Base-by-base conservation (phyloP, 1,284 basidiomycete genomes). In the Trametes polyzona region DNA sequence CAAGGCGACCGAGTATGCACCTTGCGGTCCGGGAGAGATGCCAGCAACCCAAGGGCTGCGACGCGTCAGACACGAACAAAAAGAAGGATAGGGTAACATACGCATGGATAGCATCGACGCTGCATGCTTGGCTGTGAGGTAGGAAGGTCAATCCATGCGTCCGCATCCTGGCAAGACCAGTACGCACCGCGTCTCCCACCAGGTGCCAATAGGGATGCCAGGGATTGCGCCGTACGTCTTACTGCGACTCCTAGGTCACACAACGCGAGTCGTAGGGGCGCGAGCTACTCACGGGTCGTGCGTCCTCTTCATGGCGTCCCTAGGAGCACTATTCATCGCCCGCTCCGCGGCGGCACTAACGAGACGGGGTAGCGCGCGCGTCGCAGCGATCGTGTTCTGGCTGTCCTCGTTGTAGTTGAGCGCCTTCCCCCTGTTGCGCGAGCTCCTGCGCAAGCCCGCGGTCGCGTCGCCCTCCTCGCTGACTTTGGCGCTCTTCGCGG, bases 1-100 rank as follows among this genome's bases (percentile, higher is more conserved):
- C 7, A 95, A 78, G 2, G 88, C 91, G 9, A 95, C 80, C 47
- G 87, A 90, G 66, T 88, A 90, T 7, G 90, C 90, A 2, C 93
- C 92, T 1, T 84, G 59, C 1, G 74, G 73, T 3, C 86, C 84
- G 3, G 82, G 80, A 10, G 87, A 75, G 33, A 95, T 94, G 0
- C 92, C 92, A 24, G 81, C 88, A 1, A 94, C 92, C 78, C 83
- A 86, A 0, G 92, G 92, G 1, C 89, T 84, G 64, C 32, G 52
- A 44, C 46, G 35, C n/a, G 36, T 36, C 16, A 32, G 17, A 35
- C 36, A 36, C 46, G 12, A n/a, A 19, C 14, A 6, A 3, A 30
- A n/a, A 23, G 36, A 23, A 16, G n/a, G 11, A 33, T 29, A 42
- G 17, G 12, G 49, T 5, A 46, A 5, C 10, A 76, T 69, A 90